Evolutionary conservation across 805 yeast species (phyloP).

Genomic region (Saccharomyces jurei): DNA sequence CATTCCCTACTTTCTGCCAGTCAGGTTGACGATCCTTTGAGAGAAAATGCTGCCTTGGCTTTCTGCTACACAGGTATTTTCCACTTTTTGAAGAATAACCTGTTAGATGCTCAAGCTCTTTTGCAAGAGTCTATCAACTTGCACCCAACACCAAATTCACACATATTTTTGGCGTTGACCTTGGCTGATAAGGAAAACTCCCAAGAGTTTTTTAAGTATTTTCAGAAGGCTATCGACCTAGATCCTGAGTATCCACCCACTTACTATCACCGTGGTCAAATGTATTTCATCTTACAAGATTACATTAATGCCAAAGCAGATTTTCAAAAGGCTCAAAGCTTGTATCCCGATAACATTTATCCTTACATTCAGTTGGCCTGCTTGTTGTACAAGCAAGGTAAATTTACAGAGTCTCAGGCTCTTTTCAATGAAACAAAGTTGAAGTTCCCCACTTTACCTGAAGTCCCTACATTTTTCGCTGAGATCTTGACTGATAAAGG

Average conservation of each 20-base stretch:
- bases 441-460: constrained; percentile 80
- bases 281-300: constrained; percentile 72
- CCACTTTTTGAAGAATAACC: constrained; percentile 70
- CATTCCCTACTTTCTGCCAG: constrained; percentile 19
- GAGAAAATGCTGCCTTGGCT: constrained; percentile 54
- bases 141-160: constrained; percentile 72
- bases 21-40: constrained; percentile 21
- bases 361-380: constrained; percentile 92
- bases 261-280: constrained; percentile 92
- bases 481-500: constrained; percentile 82
- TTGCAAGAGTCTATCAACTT: constrained; percentile 58
- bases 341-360: constrained; percentile 71
- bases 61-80: constrained; percentile 79
- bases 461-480: constrained; percentile 91
- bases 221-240: constrained; percentile 59
- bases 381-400: constrained; percentile 67
- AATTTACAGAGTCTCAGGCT: constrained; percentile 48
- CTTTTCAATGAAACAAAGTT: constrained; percentile 61
- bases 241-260: constrained; percentile 72
- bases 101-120: constrained; percentile 52
- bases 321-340: constrained; percentile 67
- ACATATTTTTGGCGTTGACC: constrained; percentile 73
- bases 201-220: constrained; percentile 57
- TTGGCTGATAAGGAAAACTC: constrained; percentile 77
- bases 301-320: constrained; percentile 62